Evolutionary conservation across 306 rosid genomes (phyloP).

Genomic region (Urtica urens): DNA sequence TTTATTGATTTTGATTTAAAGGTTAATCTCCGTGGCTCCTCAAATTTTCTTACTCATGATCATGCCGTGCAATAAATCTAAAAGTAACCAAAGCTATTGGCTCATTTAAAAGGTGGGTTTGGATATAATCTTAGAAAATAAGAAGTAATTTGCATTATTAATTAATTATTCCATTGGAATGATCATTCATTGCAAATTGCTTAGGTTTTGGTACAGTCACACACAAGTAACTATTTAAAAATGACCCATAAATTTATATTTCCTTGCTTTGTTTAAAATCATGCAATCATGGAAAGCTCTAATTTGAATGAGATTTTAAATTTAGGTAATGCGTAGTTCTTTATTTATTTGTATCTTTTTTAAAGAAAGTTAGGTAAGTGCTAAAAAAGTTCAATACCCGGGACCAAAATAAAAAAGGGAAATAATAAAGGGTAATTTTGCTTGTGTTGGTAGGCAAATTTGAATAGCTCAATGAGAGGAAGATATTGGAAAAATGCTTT

Average conservation of each 20-base stretch:
- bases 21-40: slow-evolving; percentile 10
- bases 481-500: background rate
- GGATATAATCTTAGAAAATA: slow-evolving; percentile 2
- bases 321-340: too few relatives aligned
- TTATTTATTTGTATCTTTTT: too few relatives aligned
- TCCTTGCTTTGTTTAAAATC: background rate
- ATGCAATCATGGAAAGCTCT: background rate
- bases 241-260: background rate
- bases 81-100: background rate
- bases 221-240: slow-evolving; percentile 19
- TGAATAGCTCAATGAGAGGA: background rate
- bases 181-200: slow-evolving; percentile 5
- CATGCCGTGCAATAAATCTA: background rate
- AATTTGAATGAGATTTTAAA: background rate
- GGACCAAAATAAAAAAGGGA: background rate
- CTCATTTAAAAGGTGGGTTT: background rate
- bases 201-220: slow-evolving; percentile 18
- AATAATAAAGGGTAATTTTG: background rate
- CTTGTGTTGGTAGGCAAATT: slow-evolving; percentile 8
- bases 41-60: background rate
- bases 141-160: background rate
- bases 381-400: background rate
- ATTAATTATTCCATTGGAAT: slow-evolving; percentile 1
- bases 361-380: too few relatives aligned
- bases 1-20: background rate